Evolutionary conservation across 768 basidiomycete genomes (phyloP), one percentile per base, ranked within the genome.

Genomic region (Hypholoma fasciculare): DNA sequence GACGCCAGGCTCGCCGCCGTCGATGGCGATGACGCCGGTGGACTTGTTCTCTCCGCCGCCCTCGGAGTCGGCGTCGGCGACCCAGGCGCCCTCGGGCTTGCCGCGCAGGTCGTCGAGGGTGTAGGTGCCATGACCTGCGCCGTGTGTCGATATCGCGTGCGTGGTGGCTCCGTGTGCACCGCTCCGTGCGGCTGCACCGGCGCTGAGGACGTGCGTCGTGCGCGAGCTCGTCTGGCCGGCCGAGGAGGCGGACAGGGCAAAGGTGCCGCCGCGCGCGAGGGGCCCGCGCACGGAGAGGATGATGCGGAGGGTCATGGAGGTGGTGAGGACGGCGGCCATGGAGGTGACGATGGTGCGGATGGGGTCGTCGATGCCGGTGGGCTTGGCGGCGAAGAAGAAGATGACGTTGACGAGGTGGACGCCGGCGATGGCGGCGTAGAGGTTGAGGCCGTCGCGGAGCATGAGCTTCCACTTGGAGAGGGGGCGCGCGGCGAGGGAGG

Each of bases 291-390:
- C 87, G 60, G 84, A 82, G 65, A 94, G 88, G 62, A 94, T 80
- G 77, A 94, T 92, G 63, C 92, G 90, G 67, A 93, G 86, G 34
- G 86, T 83, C 92, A 94, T 94, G 16, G 92, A 91, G 40, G 90
- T 87, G 27, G 92, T 94, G 59, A 94, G 84, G 36, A 93, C 91
- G 9, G 89, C 90, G 1, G 92, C 83, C 89, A 94, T 93, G 74
- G 84, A 60, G 20, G 90, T 90, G 43, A 92, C 84, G 67, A 92
- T 90, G 37, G 92, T 93, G 69, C 83, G 87, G 78, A 94, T 83
- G 59, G 89, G 82, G 72, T 94, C 92, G 0, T 65, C 54, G 19
- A 63, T 47, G 49, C 74, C 83, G 47, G 84, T 87, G 23, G 92
- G 89, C 52, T 69, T 85, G 71, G 88, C 83, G 74, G 90, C 84